A percentile compares a stretch with the other conserved stretches of the same genome.
Evolutionary conservation across 2,329 filamentous ascomycete species (phyloP).

Genomic region (Madurella fahalii): DNA sequence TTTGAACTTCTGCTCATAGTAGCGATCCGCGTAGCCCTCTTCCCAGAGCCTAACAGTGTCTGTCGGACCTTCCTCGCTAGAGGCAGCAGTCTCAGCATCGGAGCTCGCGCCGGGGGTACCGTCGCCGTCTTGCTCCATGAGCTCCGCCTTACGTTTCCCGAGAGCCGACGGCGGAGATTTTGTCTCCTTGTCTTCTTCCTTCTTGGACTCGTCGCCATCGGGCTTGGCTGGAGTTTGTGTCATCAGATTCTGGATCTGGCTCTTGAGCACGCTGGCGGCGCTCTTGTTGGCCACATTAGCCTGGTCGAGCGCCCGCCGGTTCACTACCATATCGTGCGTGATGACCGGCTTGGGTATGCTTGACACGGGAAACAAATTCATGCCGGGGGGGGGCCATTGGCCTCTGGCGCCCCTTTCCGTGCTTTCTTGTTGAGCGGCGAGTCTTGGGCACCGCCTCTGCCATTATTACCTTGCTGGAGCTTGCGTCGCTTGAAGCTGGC

Average conservation of each 20-base stretch:
- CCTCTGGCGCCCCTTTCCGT: conserved; percentile 16
- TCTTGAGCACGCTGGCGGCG: conserved; percentile 83
- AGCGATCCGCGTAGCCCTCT: conserved; percentile 88
- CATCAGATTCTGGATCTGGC: conserved; percentile 59
- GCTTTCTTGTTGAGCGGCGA: conserved; percentile 21
- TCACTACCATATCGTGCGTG: conserved; percentile 86
- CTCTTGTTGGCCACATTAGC: conserved; percentile 88
- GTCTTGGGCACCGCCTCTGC: conserved; percentile 35
- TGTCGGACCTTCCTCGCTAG: conserved; percentile 60
- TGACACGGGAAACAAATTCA: conserved; percentile 35
- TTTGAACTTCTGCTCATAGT: conserved; percentile 95
- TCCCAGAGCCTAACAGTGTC: conserved; percentile 94
- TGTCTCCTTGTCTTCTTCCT: conserved; percentile 10
- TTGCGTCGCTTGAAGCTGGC: conserved; percentile 76
- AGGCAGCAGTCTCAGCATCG: conserved; percentile 43
- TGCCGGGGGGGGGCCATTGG: conserved; percentile 17
- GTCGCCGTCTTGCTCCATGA: conserved; percentile 58
- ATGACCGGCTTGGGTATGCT: conserved; percentile 55
- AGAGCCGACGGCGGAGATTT: conserved; percentile 28
- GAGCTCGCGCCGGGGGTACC: conserved; percentile 54
- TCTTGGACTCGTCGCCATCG: conserved; percentile 13
- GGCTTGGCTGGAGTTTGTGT: conserved; percentile 23
- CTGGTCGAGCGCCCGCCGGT: conserved; percentile 61
- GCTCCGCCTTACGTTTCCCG: conserved; percentile 71
- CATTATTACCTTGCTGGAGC: conserved; percentile 56